Conservation (phyloP, 2,329 filamentous ascomycete species). For the Sporothrix pseudoabietina region DNA sequence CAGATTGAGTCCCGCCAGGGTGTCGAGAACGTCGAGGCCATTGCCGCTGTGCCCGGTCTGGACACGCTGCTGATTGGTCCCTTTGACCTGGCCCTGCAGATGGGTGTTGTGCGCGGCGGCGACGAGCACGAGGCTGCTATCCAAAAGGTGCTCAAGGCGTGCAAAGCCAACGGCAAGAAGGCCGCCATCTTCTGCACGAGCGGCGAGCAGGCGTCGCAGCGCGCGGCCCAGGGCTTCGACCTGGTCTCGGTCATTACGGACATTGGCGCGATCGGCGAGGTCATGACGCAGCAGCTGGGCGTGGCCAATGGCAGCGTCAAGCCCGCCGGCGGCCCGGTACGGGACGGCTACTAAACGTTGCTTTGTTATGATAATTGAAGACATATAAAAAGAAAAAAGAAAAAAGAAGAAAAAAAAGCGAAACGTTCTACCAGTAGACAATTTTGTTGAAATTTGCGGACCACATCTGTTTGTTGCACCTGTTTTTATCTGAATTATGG, state of each 20-base stretch:
- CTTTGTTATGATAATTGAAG: neutral
- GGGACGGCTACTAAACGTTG: conserved; percentile 29
- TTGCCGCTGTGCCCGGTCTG: conserved; percentile 46
- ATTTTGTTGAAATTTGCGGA: neutral
- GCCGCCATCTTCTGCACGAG: conserved; percentile 47
- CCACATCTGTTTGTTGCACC: neutral
- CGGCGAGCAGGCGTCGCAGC: conserved; percentile 42
- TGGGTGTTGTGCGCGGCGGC: conserved; percentile 39
- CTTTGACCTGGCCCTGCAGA: conserved; percentile 44
- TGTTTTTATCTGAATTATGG: neutral
- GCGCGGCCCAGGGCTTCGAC: conserved; percentile 45
- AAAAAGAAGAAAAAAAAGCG: neutral
- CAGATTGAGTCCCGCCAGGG: conserved; percentile 48
- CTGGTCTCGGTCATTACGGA: conserved; percentile 47
- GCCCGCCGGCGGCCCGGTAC: neutral
- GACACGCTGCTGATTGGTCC: conserved; percentile 46
- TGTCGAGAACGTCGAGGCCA: conserved; percentile 48
- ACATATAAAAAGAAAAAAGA: neutral
- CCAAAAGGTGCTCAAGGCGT: conserved; percentile 42
- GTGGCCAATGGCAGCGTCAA: conserved; percentile 38
- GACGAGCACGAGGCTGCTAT: conserved; percentile 47
- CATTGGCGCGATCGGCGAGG: conserved; percentile 41
- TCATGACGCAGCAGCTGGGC: conserved; percentile 42
- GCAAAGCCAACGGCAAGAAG: conserved; percentile 44
- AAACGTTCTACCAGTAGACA: conserved; percentile 9